Evolutionary conservation across 1,139 yeast species (phyloP), one percentile per base, ranked within the genome.

Genomic region (Zygotorulaspora mrakii): DNA sequence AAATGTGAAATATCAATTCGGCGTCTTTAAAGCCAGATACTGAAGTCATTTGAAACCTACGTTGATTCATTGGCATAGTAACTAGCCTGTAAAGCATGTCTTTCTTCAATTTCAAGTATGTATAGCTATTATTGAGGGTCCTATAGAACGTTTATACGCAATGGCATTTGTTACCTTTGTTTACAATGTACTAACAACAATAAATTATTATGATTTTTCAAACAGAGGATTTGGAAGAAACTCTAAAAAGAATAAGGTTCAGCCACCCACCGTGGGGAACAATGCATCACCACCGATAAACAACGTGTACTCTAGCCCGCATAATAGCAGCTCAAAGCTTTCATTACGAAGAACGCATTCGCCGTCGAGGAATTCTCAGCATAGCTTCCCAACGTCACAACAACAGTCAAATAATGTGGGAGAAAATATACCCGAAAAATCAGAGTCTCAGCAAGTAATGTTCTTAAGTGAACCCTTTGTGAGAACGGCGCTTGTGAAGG

Each of bases 391-490:
- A 17, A 34, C 42, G 13, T 34, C 38, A 12, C 49, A 48, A 20
- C 50, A 42, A 24, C 43, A 44, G 31, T 47, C 43, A 23, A 43
- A 34, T 31, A 44, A 42, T n/a, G 38, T 42, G 3, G 38, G 40
- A 14, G 46, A 41, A 12, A 39, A 54, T 66, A 39, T 94, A 89
- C 8, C 70, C 83, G 35, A 45, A 8, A 37, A 44, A 29, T 38
- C 49, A 6, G 53, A 50, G 21, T 50, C 63, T 2, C 58, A 57
- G 34, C 61, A 62, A 35, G 40, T 54, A 1, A 59, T 62, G 59
- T 91, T 88, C 59, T 63, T 91, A 54, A 82, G 94, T 59, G 96
- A 89, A 52, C 97, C 97, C 10, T 94, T 85, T 64, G 94, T 89
- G 4, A 82, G 89, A 47, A 86, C 96, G 0, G 95, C 97, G 0